Evolutionary conservation across 257 asterid species (phyloP), one percentile per base, ranked within the genome.

Genomic region (Solanum etuberosum): DNA sequence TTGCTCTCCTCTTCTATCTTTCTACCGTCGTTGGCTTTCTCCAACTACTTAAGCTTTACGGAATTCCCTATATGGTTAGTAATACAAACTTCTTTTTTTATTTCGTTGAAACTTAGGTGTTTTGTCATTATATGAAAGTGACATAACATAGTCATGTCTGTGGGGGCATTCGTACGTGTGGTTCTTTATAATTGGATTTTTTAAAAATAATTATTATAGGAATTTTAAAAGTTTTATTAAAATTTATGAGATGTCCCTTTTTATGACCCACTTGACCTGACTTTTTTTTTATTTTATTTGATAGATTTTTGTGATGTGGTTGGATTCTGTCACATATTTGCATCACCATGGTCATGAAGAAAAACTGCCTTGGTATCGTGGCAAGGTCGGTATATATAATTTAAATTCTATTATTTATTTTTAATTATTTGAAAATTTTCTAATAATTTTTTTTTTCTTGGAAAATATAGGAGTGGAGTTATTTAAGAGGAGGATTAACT

Each of bases 341-440:
- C 99, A 96, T 88, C 99, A 96, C 73, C 99, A 96, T 85, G 99
- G 97, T 34, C 90, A 96, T 87, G 98, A 96, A 70, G 87, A 87
- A 84, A 95, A 95, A 54, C 94, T 96, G 13, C 99, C 99, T 3
- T 96, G 99, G 99, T 96, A 96, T 88, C 97, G 99, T 6, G 96
- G 97, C 88, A 91, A 95, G 98, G 99, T 71, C 27, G 4, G 2
- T 96, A 35, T 78, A 14, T 40, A 25, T 14, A 38, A 40, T 23
- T 27, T 25, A 3, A n/a, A 51, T 13, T 61, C 4, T 70, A 40
- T 37, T 29, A 8, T 23, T 67, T 51, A 46, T 2, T 57, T 57
- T 32, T 20, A 59, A 23, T 4, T 21, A 21, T 16, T 6, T 40
- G 13, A 34, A 2, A 21, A 2, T 9, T 31, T 20, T 20, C 0